Evolutionary conservation across 179 eudicot genomes (phyloP), one percentile per base, ranked within the genome.

Genomic region (Silene noctiflora): DNA sequence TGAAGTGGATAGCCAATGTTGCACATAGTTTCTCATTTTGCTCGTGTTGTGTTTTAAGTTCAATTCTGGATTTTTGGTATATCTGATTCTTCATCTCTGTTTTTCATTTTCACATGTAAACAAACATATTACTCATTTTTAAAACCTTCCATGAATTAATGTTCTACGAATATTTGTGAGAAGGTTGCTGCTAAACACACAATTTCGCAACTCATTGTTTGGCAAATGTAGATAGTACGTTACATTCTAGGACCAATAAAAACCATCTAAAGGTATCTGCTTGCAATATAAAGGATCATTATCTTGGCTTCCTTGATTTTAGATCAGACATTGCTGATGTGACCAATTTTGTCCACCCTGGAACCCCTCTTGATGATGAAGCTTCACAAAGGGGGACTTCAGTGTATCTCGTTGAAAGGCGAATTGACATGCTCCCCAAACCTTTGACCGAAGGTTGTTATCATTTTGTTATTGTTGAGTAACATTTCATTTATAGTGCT

Each of bases 371-470:
- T 61, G 98, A 96, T 76, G 92, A 90, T 6, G 99, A 93, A 84
- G 99, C 98, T 82, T 78, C 98, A 69, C 92, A 88, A 84, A 86
- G 99, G 82, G 99, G 99, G 67, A 96, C 99, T 42, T 93, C 99
- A n/a, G 97, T 91, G 75, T 96, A 96, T 81, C 99, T 96, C 68
- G 99, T 96, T 75, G 99, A 96, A 81, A 84, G 91, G 19, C 91
- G 99, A 69, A 96, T 93, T 81, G 99, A 96, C 88, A 96, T 96
- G 99, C 94, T 96, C 70, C 99, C 99, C 11, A 96, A 96, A 83
- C 99, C 98, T 88, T 82, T 96, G 64, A 96, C 99, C 21, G 99
- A 96, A 91, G 99, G 99, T 93, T 75, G n/a, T 68, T 25, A 44
- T 69, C 61, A 68, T 75, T 22, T 51, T 35, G 44, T 20, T 74